Conservation (phyloP, 2,329 filamentous ascomycete genomes). For the Talaromyces islandicus region DNA sequence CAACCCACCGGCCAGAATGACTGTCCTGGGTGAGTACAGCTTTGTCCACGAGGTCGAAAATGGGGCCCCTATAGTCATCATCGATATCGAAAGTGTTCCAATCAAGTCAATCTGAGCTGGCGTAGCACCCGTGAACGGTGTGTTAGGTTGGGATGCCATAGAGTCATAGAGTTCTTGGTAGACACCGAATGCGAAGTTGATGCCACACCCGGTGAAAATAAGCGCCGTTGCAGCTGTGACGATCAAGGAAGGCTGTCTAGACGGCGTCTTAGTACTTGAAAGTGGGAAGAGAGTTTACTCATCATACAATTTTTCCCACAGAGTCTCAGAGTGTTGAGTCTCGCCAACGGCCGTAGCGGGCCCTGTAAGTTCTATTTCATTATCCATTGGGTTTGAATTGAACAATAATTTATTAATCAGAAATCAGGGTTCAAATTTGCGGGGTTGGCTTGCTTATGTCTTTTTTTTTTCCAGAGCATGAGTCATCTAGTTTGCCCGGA, state of each 20-base stretch:
- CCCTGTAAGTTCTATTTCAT: neutral
- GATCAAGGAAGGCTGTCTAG: neutral
- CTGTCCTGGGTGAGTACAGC: slow-evolving; percentile 22
- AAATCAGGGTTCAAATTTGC: neutral
- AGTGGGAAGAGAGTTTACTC: neutral
- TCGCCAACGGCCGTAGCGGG: neutral
- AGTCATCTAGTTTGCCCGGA: neutral
- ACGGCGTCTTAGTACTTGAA: neutral
- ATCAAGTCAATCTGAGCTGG: slow-evolving; percentile 35
- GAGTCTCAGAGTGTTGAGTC: neutral
- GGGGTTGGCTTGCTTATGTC: neutral
- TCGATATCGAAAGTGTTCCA: slow-evolving; percentile 28
- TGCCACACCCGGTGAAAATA: slow-evolving; percentile 30
- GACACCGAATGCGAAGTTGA: slow-evolving; percentile 36
- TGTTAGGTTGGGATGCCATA: slow-evolving; percentile 19
- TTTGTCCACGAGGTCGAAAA: slow-evolving; percentile 30
- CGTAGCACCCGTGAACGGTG: slow-evolving; percentile 30
- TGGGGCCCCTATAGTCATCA: slow-evolving; percentile 32
- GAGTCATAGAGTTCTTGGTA: slow-evolving; percentile 36
- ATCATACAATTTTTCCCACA: neutral
- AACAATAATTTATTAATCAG: neutral
- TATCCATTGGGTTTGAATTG: neutral
- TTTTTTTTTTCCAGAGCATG: neutral
- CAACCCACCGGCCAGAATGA: slow-evolving; percentile 23
- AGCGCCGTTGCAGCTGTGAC: slow-evolving; percentile 17